Percentiles rank a stretch among this genome's conserved stretches.
These are phyloP conservation scores for Citrullus colocynthis DNA, from an alignment of 306 rosid genomes.

Conservation along the genomic window DNA sequence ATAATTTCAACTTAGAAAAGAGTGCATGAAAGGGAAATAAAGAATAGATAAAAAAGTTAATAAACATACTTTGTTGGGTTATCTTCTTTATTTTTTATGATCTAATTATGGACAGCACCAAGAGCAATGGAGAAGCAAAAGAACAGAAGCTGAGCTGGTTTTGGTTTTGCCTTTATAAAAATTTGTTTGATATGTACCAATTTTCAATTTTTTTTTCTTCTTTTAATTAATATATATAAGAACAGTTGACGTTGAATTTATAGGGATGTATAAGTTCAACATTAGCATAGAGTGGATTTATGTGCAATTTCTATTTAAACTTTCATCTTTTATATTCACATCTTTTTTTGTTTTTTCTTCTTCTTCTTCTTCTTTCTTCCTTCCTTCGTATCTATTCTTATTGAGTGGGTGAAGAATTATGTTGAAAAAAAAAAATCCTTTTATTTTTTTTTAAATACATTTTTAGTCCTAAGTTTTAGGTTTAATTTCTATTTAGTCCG, in stretches of 20 bases:
- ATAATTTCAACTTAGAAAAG: no score
- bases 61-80: no score
- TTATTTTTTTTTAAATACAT: no score
- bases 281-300: not conserved
- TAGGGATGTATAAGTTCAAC: not conserved
- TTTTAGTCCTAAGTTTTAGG: no score
- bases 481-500: no score
- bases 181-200: not conserved
- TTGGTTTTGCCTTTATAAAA: not conserved
- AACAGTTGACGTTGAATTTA: not conserved
- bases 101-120: slow-evolving; percentile 40
- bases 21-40: no score
- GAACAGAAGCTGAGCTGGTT: slow-evolving; percentile 44
- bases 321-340: not conserved
- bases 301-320: not conserved
- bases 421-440: no score
- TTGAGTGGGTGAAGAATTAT: no score
- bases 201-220: not conserved
- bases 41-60: no score
- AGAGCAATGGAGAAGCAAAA: slow-evolving; percentile 79
- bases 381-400: no score
- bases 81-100: not conserved
- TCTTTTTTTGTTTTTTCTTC: not conserved
- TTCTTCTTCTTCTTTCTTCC: no score
- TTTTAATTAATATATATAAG: not conserved